Evolutionary conservation across 768 basidiomycete species (phyloP).

Genomic region (Hypholoma fasciculare): DNA sequence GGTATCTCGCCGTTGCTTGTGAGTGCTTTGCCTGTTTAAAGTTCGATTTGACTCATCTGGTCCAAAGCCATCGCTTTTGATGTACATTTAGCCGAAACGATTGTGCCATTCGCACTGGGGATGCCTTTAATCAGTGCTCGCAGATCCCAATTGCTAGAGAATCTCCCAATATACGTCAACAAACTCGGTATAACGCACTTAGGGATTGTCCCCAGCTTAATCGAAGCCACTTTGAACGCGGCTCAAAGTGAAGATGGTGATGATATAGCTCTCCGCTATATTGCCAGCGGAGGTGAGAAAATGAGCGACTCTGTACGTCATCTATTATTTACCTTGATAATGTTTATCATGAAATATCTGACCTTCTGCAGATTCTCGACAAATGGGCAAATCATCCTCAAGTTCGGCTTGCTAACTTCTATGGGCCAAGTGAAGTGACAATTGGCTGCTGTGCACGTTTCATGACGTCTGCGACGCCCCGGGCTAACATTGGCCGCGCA

Average conservation of each 20-base stretch:
- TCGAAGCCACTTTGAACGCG: conserved; percentile 47
- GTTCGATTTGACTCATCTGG: conserved; percentile 3
- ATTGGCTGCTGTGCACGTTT: conserved; percentile 50
- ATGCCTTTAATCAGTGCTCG: conserved; percentile 43
- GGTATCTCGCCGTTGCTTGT: conserved; percentile 47
- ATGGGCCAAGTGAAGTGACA: conserved; percentile 54
- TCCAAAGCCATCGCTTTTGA: conserved; percentile 50
- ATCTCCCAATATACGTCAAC: conserved; percentile 37
- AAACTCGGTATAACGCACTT: conserved; percentile 44
- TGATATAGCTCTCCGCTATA: conserved; percentile 37
- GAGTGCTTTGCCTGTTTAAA: conserved; percentile 11
- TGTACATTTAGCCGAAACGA: conserved; percentile 47
- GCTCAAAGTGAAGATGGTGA: conserved; percentile 17
- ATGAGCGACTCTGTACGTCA: conserved; percentile 46
- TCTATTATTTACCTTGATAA: not conserved
- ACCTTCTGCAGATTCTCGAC: conserved; percentile 33
- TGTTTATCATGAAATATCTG: not conserved
- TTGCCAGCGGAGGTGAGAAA: conserved; percentile 53
- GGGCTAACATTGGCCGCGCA: conserved; percentile 43
- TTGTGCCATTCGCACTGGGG: conserved; percentile 41
- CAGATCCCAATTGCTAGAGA: conserved; percentile 43
- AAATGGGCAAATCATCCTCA: conserved; percentile 47
- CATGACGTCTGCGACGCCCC: conserved; percentile 38
- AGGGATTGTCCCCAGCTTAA: conserved; percentile 52
- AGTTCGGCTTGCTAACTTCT: conserved; percentile 48